A percentile compares a stretch with the other conserved stretches of the same genome.
phyloP scores from a whole-genome alignment of 148 eudicot species.

The Gaultheria prostrata region DNA sequence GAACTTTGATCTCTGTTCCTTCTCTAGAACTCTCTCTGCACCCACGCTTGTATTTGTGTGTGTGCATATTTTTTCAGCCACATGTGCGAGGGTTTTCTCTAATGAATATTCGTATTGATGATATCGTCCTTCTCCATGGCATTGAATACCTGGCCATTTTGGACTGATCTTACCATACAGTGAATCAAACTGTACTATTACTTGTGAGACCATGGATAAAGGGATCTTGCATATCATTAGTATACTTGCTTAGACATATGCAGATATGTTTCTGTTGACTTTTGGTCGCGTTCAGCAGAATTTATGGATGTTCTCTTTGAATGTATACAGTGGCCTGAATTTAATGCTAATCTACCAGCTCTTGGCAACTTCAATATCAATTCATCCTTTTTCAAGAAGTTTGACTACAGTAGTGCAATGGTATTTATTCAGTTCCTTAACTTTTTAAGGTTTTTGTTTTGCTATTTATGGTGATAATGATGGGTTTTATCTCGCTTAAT shows the following conservation, averaged over 20 bases:
- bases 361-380: conserved; percentile 61
- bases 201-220: not conserved
- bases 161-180: not conserved
- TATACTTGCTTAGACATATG: not conserved
- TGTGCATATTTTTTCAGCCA: not conserved
- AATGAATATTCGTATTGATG: not conserved
- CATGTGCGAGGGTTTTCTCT: not conserved
- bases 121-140: not conserved
- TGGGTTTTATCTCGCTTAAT: not conserved
- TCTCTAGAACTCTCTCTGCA: not conserved
- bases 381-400: conserved; percentile 78
- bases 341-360: conserved; percentile 51
- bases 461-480: not conserved
- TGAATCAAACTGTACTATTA: not conserved
- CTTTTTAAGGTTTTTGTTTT: not conserved
- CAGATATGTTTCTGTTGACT: not conserved
- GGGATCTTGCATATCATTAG: not conserved
- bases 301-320: not conserved
- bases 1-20: not conserved
- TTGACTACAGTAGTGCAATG: conserved; percentile 74
- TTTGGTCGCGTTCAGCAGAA: not conserved
- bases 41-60: no score
- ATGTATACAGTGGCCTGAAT: conserved; percentile 72
- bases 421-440: conserved; percentile 36
- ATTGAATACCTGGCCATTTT: not conserved